These are phyloP conservation scores for Musa beccarii DNA, from an alignment of 176 grass and related monocot genomes.

Conservation along the genomic window DNA sequence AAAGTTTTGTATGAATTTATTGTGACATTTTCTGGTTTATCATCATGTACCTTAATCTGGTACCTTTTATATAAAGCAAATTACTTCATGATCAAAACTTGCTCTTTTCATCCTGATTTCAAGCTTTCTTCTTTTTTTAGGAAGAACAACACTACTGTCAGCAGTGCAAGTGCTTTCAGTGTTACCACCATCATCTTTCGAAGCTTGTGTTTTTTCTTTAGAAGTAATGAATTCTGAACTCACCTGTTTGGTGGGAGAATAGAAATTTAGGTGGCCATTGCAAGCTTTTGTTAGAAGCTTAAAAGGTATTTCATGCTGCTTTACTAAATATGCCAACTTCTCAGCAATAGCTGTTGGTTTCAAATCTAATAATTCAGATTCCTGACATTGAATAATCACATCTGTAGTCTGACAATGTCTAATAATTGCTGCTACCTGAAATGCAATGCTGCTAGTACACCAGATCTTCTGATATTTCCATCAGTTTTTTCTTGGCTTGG, in stretches of 20 bases:
- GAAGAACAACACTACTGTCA: conserved; percentile 14
- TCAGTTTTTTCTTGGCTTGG: conserved; percentile 65
- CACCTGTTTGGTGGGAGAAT: conserved; percentile 33
- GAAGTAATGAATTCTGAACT: conserved; percentile 14
- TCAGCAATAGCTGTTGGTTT: conserved; percentile 72
- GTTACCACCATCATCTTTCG: conserved; percentile 24
- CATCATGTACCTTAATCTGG: conserved; percentile 77
- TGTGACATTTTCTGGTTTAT: conserved; percentile 51
- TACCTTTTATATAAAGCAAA: conserved; percentile 75
- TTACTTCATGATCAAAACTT: conserved; percentile 75
- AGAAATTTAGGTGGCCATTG: conserved; percentile 90
- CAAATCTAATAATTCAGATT: conserved; percentile 33
- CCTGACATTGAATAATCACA: conserved; percentile 29
- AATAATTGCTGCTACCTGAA: conserved; percentile 64
- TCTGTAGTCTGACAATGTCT: conserved; percentile 32
- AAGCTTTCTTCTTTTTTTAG: conserved; percentile 58
- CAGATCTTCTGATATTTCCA: conserved; percentile 43
- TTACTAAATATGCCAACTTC: conserved; percentile 46
- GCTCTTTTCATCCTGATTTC: conserved; percentile 62
- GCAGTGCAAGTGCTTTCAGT: conserved; percentile 36
- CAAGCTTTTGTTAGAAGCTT: conserved; percentile 66
- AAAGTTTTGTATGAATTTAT: conserved; percentile 72
- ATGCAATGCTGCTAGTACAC: conserved; percentile 68
- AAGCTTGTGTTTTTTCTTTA: conserved; percentile 25
- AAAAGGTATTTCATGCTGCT: conserved; percentile 30